Percentiles rank a stretch among this genome's conserved stretches.
Conservation (phyloP, 2,329 filamentous ascomycete genomes). For the Xylaria multiplex region DNA sequence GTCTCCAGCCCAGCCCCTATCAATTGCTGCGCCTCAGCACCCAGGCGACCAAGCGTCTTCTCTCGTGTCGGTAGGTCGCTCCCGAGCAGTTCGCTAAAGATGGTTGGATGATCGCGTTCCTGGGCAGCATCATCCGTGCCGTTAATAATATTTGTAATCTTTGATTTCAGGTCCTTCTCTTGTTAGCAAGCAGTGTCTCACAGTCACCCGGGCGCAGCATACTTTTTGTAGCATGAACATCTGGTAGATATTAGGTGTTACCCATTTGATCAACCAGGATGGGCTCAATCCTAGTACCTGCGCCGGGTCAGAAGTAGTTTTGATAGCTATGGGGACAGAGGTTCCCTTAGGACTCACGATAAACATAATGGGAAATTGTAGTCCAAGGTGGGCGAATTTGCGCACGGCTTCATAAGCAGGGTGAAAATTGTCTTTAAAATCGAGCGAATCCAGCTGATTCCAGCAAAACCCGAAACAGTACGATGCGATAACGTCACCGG, state of each 20-base stretch:
- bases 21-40: constrained; percentile 23
- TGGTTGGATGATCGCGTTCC: constrained; percentile 23
- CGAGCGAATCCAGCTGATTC: constrained; percentile 19
- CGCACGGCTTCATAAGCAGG: constrained; percentile 23
- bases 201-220: not conserved
- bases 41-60: constrained; percentile 18
- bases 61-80: constrained; percentile 21
- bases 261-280: constrained; percentile 13
- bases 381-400: constrained; percentile 26
- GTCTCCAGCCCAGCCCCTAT: constrained; percentile 28
- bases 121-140: constrained; percentile 3
- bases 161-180: constrained; percentile 15
- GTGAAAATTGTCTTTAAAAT: constrained; percentile 26
- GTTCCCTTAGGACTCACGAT: constrained; percentile 6
- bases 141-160: constrained; percentile 15
- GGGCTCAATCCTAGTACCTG: constrained; percentile 21
- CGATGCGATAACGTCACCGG: constrained; percentile 25
- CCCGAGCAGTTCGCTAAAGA: constrained; percentile 22
- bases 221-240: constrained; percentile 26
- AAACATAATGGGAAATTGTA: constrained; percentile 20
- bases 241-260: constrained; percentile 25
- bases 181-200: not conserved
- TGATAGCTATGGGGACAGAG: not conserved
- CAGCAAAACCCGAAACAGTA: constrained; percentile 28
- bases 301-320: not conserved